Evolutionary conservation across 2,329 filamentous ascomycete genomes (phyloP).

Genomic region (Cyphellophora europaea): DNA sequence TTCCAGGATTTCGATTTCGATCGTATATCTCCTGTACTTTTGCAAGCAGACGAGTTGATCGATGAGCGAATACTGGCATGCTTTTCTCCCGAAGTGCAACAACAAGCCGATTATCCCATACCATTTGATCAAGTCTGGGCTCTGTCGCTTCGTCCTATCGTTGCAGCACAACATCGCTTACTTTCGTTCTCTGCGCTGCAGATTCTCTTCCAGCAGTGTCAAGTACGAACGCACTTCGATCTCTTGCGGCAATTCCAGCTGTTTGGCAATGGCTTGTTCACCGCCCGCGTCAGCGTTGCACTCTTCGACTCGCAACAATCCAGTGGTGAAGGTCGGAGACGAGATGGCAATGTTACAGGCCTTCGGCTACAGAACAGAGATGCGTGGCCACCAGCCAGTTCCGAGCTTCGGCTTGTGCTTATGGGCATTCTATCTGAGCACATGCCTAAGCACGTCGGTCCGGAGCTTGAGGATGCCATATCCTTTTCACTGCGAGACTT

Average conservation of each 20-base stretch:
- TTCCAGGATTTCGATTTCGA: no score
- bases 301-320: constrained; percentile 78
- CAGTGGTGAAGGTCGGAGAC: constrained; percentile 63
- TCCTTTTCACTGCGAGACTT: constrained; percentile 75
- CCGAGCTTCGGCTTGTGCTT: constrained; percentile 78
- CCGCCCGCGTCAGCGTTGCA: constrained; percentile 67
- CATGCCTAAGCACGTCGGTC: constrained; percentile 32
- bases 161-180: constrained; percentile 64
- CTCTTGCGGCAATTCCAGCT: constrained; percentile 75
- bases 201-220: constrained; percentile 66
- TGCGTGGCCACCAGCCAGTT: constrained; percentile 88
- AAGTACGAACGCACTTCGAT: constrained; percentile 60
- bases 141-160: constrained; percentile 66
- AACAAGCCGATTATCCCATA: no score
- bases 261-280: constrained; percentile 75
- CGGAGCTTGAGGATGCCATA: constrained; percentile 10
- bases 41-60: no score
- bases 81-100: no score
- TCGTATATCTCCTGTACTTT: no score
- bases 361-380: constrained; percentile 71
- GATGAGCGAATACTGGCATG: no score
- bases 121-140: constrained; percentile 26
- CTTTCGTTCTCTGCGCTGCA: constrained; percentile 69
- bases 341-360: constrained; percentile 65
- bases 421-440: constrained; percentile 78